Conservation (phyloP, 1,284 basidiomycete genomes). For the Fomitopsis pinicola region DNA sequence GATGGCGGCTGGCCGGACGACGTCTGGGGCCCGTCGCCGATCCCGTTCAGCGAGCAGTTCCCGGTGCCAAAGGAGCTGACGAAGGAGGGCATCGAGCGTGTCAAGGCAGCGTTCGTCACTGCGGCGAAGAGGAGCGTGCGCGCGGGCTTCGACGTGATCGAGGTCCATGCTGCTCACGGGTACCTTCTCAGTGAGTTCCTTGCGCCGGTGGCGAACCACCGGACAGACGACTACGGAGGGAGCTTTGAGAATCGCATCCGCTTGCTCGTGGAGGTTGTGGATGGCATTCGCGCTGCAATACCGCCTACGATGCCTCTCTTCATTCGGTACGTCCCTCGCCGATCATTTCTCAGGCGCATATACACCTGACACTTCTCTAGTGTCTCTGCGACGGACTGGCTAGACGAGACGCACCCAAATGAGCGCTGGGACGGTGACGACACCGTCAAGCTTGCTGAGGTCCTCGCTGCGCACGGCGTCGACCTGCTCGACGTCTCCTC, state of each 20-base stretch:
- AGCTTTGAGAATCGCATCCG: conserved; percentile 47
- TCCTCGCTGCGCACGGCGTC: conserved; percentile 49
- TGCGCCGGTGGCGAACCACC: conserved; percentile 52
- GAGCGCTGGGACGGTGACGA: conserved; percentile 53
- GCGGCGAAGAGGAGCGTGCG: conserved; percentile 52
- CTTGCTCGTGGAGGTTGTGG: conserved; percentile 43
- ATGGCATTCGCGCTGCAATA: conserved; percentile 43
- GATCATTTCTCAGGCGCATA: not conserved
- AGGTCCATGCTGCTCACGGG: conserved; percentile 37
- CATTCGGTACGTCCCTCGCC: conserved; percentile 43
- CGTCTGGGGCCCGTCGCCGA: conserved; percentile 43
- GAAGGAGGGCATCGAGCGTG: conserved; percentile 46
- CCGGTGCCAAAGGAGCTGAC: conserved; percentile 55
- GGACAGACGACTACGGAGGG: conserved; percentile 57
- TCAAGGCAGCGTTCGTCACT: conserved; percentile 58
- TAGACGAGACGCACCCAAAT: conserved; percentile 41
- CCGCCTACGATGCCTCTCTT: conserved; percentile 62
- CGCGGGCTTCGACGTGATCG: conserved; percentile 40
- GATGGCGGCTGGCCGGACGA: conserved; percentile 62
- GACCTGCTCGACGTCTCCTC: conserved; percentile 56
- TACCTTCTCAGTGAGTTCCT: conserved; percentile 39
- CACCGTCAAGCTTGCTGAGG: conserved; percentile 41
- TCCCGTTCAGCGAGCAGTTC: conserved; percentile 47
- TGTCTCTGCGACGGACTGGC: conserved; percentile 54
- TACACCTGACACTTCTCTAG: conserved; percentile 20